Base-by-base conservation (phyloP, 331 rosid genomes). In the Prunus yedoensis region DNA sequence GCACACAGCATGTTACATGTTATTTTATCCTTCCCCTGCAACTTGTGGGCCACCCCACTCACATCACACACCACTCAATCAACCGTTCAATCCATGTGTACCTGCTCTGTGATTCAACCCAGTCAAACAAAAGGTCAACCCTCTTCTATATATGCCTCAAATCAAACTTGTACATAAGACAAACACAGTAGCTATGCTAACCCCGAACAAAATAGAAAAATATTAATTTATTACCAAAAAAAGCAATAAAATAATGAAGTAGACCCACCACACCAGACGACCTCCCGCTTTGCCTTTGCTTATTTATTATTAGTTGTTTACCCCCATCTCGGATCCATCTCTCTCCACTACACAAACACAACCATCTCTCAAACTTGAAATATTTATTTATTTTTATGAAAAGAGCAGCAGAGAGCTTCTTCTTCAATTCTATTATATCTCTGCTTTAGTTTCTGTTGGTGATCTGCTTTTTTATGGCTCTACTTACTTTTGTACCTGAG, bases 391-490 rank as follows among this genome's bases (percentile, higher is more conserved):
- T 62, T 38, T 15, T n/a, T 38, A 62, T 58, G 13, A 45, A 43
- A 23, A 73, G 27, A n/a, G n/a, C n/a, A 58, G 77, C 45, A 71
- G 50, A 66, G 70, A 79, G 38, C 63, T 68, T 4, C 54, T 25
- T 72, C 70, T 47, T 62, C 81, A 57, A 52, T 15, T 38, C 2
- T 32, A 3, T 1, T 45, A 43, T 58, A 65, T 60, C 47, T 27
- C 23, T n/a, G 11, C 61, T 46, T 79, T 41, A 10, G 13, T 79
- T 66, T 78, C 73, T n/a, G n/a, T 54, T 5, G 8, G 63, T 32
- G 35, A 64, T 56, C 50, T 30, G 10, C 30, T 3, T 41, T 74
- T 17, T 59, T 75, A 92, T 92, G 97, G 92, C 93, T 74, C 74
- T 70, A 23, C 20, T 79, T 62, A 47, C 84, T 83, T 76, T 73